phyloP scores from a whole-genome alignment of 1,284 basidiomycete genomes.

The Golubevia pallescens region DNA sequence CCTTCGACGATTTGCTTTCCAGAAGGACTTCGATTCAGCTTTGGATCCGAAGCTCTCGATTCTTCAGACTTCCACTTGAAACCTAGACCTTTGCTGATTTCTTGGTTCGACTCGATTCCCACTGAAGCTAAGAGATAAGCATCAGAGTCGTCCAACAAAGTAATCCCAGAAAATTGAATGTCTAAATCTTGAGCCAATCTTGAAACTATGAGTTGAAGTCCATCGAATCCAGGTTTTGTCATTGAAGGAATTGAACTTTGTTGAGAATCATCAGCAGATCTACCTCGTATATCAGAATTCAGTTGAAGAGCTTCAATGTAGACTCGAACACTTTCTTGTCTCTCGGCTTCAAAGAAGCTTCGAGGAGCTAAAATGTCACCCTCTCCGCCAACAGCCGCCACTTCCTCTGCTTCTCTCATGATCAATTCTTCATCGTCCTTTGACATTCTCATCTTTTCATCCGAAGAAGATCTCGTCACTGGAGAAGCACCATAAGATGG shows the following conservation, averaged over 20 bases:
- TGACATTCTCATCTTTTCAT: constrained; percentile 5
- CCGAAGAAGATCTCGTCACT: not conserved
- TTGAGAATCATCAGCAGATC: no score
- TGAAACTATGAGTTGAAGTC: not conserved
- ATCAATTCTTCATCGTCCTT: constrained; percentile 7
- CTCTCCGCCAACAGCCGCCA: constrained; percentile 7
- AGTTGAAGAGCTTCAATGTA: constrained; percentile 4
- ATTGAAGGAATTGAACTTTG: not conserved
- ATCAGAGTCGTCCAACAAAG: constrained; percentile 9
- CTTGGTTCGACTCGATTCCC: not conserved
- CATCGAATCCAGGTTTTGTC: not conserved
- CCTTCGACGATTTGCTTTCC: not conserved
- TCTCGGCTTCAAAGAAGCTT: constrained; percentile 9
- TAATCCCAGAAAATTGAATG: constrained; percentile 2
- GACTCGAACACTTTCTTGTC: constrained; percentile 3
- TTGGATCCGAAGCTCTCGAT: not conserved
- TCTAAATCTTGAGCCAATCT: constrained; percentile 1
- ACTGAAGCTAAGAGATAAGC: not conserved
- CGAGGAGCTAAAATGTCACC: constrained; percentile 12
- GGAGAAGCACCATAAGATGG: not conserved
- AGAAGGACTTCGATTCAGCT: not conserved
- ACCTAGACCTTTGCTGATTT: not conserved
- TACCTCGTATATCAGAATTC: not conserved
- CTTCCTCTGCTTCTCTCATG: constrained; percentile 4
- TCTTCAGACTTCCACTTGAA: not conserved